Evolutionary conservation across 1,284 basidiomycete species (phyloP), one percentile per base, ranked within the genome.

Genomic region (Leccinum idahoense): DNA sequence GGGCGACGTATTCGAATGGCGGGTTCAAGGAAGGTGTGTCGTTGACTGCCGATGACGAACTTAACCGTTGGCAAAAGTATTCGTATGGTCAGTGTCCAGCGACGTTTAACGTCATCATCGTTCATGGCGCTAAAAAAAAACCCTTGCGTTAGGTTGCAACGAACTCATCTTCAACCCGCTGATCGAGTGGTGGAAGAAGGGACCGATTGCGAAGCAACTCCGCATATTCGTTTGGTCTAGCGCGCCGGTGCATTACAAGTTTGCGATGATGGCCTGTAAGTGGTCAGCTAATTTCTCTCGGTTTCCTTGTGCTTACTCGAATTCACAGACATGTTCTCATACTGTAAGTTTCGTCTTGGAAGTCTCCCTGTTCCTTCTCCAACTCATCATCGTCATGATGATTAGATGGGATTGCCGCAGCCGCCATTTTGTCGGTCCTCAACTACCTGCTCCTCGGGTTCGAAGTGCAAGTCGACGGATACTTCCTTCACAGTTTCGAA

Each of bases 1-100:
- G 92, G 92, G 88, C 91, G 5, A 89, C 89, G 0, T 94, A 94
- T 72, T 88, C 86, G 0, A 82, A 90, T 29, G 86, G 90, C 32
- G 89, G 85, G 0, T 94, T 94, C 81, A 88, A 91, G 75, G 93
- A 95, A 69, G 93, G 93, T 68, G 93, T 95, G 26, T 91, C 88
- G 0, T 78, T 95, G n/a, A 89, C 88, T 0, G 85, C 85, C 66
- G 89, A 92, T 59, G 90, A 93, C 68, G 89, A 91, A 72, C 76
- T 91, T 5, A 93, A 93, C 67, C 76, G 92, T 3, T 94, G 92
- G 92, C 89, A 93, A 71, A 94, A 94, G 73, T 94, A 94, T 70
- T 82, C 89, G 0, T 94, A 90, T 72, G 90, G 92, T 90, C 72
- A 64, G 79, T 74, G 71, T 39, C 57, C 44, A 58, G 8, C 3